Percentiles rank a stretch among this genome's conserved stretches.
These are phyloP conservation scores for Claviceps citrina DNA, from an alignment of 2,329 filamentous ascomycete species.

Conservation along the genomic window DNA sequence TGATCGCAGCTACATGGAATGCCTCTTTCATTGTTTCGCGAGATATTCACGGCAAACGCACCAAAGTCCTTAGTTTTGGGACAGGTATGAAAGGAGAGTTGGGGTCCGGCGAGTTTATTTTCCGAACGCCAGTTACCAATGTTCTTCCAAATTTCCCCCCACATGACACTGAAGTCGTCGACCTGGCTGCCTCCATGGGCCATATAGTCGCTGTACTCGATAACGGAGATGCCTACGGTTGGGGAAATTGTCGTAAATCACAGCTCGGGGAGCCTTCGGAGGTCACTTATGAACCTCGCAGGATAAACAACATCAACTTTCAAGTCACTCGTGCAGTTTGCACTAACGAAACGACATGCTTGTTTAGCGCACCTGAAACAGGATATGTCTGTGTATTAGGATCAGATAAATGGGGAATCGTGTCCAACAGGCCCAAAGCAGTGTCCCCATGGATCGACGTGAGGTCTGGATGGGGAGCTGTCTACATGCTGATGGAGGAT, in stretches of 20 bases:
- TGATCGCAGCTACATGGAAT: constrained; percentile 65
- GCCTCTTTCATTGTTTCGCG: constrained; percentile 46
- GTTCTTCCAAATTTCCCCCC: constrained; percentile 51
- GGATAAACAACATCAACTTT: constrained; percentile 45
- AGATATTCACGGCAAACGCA: constrained; percentile 27
- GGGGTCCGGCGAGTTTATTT: constrained; percentile 41
- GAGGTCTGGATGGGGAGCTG: constrained; percentile 65
- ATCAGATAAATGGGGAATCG: constrained; percentile 56
- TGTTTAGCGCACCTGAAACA: constrained; percentile 40
- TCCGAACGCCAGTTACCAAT: constrained; percentile 32
- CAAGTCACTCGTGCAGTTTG: constrained; percentile 53
- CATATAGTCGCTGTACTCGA: constrained; percentile 61
- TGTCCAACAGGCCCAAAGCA: constrained; percentile 37
- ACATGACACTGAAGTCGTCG: constrained; percentile 36
- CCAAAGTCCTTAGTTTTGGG: constrained; percentile 47
- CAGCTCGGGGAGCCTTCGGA: constrained; percentile 52
- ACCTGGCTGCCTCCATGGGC: constrained; percentile 58
- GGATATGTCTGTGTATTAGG: constrained; percentile 56
- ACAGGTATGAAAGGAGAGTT: constrained; percentile 56
- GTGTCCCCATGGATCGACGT: constrained; percentile 50
- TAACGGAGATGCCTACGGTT: constrained; percentile 68
- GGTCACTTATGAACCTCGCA: constrained; percentile 43
- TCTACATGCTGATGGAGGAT: constrained; percentile 52
- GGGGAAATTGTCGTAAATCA: constrained; percentile 76
- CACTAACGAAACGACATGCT: constrained; percentile 71